Evolutionary conservation across 305 asterid species (phyloP).

Genomic region (Petunia hybrid): DNA sequence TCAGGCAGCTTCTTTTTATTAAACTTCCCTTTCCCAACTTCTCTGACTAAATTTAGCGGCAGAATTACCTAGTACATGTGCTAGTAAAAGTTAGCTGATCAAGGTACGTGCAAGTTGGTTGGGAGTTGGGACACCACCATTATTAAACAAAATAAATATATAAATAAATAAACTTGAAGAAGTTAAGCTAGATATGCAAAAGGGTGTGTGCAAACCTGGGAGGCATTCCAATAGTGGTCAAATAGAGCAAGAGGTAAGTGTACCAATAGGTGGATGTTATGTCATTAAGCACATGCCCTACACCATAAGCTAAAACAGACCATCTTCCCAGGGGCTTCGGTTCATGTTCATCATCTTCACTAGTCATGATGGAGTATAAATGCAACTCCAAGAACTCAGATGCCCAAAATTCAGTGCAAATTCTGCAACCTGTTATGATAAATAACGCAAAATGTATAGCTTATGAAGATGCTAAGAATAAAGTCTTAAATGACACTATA

Average conservation of each 20-base stretch:
- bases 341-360: slow-evolving; percentile 43
- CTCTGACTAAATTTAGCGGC: background rate
- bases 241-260: slow-evolving; percentile 84
- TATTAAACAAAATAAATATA: slow-evolving; percentile 25
- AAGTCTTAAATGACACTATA: background rate
- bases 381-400: slow-evolving; percentile 9
- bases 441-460: background rate
- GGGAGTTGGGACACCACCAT: background rate
- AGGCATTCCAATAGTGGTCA: slow-evolving; percentile 83
- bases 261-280: slow-evolving; percentile 96
- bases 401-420: background rate
- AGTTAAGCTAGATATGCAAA: background rate
- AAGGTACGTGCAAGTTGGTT: no score
- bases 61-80: no score
- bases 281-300: slow-evolving; percentile 93
- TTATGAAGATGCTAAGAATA: background rate
- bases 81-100: no score
- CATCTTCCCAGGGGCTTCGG: slow-evolving; percentile 59
- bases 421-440: background rate
- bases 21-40: background rate
- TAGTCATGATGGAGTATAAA: slow-evolving; percentile 45
- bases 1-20: background rate
- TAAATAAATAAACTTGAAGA: background rate
- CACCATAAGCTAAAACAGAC: slow-evolving; percentile 72
- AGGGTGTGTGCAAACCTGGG: slow-evolving; percentile 59